Conservation (phyloP, 2,329 filamentous ascomycete species). For the Nigrospora sphaerica region DNA sequence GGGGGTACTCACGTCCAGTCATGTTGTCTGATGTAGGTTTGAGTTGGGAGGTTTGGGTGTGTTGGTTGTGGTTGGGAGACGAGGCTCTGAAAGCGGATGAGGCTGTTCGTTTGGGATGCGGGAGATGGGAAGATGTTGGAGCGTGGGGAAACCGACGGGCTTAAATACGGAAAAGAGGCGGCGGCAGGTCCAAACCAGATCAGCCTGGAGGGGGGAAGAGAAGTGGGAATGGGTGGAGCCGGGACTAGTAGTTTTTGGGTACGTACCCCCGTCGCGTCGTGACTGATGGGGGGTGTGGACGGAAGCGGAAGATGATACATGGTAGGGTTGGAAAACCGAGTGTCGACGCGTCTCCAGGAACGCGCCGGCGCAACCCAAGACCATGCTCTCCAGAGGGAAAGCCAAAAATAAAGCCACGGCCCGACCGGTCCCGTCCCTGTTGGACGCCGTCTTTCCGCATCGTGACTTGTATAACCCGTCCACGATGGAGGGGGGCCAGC, state of each 20-base stretch:
- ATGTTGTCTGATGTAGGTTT: constrained; percentile 42
- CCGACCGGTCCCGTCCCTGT: no score
- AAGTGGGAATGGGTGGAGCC: neutral
- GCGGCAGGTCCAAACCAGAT: constrained; percentile 22
- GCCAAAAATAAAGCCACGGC: no score
- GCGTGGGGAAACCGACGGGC: constrained; percentile 9
- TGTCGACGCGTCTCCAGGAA: no score
- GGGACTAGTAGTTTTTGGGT: neutral
- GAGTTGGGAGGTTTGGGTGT: constrained; percentile 5
- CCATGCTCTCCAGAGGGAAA: no score
- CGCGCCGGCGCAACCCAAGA: no score
- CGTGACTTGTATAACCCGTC: no score
- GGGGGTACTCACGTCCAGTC: constrained; percentile 63
- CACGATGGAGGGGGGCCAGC: no score
- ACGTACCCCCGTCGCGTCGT: neutral
- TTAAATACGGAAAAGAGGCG: constrained; percentile 10
- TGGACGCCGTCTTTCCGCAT: no score
- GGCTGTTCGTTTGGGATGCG: constrained; percentile 15
- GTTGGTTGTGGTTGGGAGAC: constrained; percentile 7
- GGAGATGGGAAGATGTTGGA: constrained; percentile 19
- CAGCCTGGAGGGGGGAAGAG: constrained; percentile 14
- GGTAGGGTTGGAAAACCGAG: no score
- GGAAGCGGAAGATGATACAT: no score
- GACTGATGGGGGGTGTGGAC: no score
- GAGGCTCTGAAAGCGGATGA: constrained; percentile 14